These are phyloP conservation scores for Alternaria hordeiaustralica DNA, from an alignment of 2,329 filamentous ascomycete genomes.

Conservation along the genomic window DNA sequence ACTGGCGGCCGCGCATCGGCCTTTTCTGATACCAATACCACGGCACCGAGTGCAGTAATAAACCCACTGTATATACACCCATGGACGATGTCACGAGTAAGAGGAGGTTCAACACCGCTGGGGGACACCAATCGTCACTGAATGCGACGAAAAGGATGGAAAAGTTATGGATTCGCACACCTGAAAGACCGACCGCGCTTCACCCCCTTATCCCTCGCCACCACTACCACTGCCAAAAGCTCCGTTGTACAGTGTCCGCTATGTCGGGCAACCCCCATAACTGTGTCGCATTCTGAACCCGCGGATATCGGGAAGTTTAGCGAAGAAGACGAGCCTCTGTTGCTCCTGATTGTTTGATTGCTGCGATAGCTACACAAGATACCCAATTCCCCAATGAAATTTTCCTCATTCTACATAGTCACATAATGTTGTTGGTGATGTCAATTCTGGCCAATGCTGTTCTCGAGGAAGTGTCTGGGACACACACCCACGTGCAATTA, in stretches of 20 bases:
- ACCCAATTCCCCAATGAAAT: conserved; percentile 36
- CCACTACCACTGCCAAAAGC: conserved; percentile 17
- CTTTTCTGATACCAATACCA: conserved; percentile 31
- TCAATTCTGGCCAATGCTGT: not conserved
- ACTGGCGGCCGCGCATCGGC: conserved; percentile 81
- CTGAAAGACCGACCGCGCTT: conserved; percentile 10
- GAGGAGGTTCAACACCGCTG: conserved; percentile 34
- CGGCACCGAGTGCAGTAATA: not conserved
- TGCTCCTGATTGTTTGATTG: conserved; percentile 15
- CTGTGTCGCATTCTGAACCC: conserved; percentile 2
- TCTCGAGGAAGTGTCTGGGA: not conserved
- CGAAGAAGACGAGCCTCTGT: conserved; percentile 9
- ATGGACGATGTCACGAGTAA: conserved; percentile 12
- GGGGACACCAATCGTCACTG: conserved; percentile 1
- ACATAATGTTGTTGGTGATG: not conserved
- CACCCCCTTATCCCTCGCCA: conserved; percentile 1
- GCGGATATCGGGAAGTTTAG: not conserved
- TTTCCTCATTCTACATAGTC: not conserved
- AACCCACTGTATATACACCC: conserved; percentile 29
- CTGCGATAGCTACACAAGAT: conserved; percentile 37
- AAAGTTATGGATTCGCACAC: conserved; percentile 17
- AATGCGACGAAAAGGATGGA: conserved; percentile 25
- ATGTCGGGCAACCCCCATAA: conserved; percentile 23
- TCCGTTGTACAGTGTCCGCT: conserved; percentile 35
- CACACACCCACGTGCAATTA: not conserved